Evolutionary conservation across 768 basidiomycete genomes (phyloP).

Genomic region (Leccinum subtestaceum): DNA sequence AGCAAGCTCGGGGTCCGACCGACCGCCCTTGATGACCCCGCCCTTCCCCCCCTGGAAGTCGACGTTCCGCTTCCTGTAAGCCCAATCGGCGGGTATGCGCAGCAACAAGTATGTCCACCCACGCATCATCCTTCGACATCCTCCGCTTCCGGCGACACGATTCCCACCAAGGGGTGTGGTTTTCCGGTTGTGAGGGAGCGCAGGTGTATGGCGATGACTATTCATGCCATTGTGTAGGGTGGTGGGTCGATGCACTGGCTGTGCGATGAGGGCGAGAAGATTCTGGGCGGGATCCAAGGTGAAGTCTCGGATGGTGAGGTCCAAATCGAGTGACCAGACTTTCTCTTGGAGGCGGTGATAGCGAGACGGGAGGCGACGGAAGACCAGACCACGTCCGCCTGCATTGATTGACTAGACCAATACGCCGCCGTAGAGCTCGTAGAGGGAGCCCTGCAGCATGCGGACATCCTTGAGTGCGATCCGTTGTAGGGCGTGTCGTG

Average conservation of each 20-base stretch:
- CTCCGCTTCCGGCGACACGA: constrained; percentile 29
- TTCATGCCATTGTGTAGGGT: constrained; percentile 7
- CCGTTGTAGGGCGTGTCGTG: constrained; percentile 42
- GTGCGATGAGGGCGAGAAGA: constrained; percentile 52
- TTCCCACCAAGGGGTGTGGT: constrained; percentile 40
- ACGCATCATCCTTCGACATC: constrained; percentile 65
- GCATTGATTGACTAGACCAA: constrained; percentile 39
- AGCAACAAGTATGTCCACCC: constrained; percentile 84
- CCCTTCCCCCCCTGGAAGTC: constrained; percentile 28
- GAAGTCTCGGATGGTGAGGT: constrained; percentile 50
- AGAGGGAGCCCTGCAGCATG: constrained; percentile 46
- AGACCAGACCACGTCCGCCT: constrained; percentile 31
- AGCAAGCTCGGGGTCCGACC: constrained; percentile 65
- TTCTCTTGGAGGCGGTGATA: constrained; percentile 45
- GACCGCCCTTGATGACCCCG: constrained; percentile 32
- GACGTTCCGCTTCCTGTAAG: constrained; percentile 51
- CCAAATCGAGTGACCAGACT: constrained; percentile 42
- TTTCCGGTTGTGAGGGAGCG: constrained; percentile 44
- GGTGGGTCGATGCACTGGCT: constrained; percentile 23
- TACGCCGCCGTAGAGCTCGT: constrained; percentile 60
- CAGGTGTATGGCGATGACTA: constrained; percentile 39
- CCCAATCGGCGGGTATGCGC: constrained; percentile 49
- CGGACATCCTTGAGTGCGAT: constrained; percentile 30
- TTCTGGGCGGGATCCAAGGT: constrained; percentile 67
- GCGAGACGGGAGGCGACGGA: constrained; percentile 49